Conservation (phyloP, 148 eudicot species). For the Vaccinium myrtillus region DNA sequence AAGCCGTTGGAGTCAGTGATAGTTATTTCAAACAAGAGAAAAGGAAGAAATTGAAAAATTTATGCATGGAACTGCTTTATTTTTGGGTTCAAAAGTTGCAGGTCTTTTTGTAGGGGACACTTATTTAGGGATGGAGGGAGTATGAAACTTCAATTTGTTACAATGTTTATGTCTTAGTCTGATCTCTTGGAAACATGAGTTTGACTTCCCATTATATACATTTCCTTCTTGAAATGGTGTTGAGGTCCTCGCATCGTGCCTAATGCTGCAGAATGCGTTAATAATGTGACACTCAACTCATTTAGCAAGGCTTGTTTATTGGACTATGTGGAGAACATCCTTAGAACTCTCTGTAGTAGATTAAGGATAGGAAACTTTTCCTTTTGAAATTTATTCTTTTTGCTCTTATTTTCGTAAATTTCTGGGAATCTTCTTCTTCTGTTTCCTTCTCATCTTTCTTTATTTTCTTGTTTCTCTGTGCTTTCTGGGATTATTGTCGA, state of each 20-base stretch:
- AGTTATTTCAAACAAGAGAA: neutral
- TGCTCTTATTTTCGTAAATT: neutral
- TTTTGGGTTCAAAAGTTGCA: too few relatives aligned
- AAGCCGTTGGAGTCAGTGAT: neutral
- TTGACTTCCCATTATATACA: neutral
- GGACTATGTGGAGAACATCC: neutral
- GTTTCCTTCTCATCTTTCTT: neutral
- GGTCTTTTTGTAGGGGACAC: too few relatives aligned
- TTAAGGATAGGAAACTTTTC: neutral
- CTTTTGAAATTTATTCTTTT: neutral
- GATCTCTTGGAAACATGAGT: neutral
- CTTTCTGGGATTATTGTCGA: neutral
- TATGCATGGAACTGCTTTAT: too few relatives aligned
- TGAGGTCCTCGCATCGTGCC: neutral
- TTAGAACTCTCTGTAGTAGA: neutral
- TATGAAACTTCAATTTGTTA: neutral
- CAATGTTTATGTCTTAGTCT: neutral
- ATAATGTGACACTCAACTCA: neutral
- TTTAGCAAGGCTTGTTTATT: slow-evolving; percentile 9
- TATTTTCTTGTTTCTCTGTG: neutral
- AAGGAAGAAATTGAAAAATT: neutral
- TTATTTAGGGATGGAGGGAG: too few relatives aligned
- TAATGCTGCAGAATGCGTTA: neutral
- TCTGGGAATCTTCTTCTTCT: neutral
- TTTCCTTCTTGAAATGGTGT: neutral